Evolutionary conservation across 1,139 yeast species (phyloP).

Genomic region (Diutina mesorugosa): DNA sequence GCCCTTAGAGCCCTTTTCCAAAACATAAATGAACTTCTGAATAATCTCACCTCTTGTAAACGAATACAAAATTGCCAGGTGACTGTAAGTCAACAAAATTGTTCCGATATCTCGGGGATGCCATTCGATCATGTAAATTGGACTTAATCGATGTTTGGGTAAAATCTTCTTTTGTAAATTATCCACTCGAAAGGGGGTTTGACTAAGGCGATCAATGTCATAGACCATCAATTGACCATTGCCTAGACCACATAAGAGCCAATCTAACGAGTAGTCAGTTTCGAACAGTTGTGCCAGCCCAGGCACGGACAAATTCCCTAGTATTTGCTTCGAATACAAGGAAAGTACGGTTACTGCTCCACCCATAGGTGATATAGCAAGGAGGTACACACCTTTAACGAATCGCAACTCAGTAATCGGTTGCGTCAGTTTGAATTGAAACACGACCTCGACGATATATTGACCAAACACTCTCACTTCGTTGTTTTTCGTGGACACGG

Average conservation of each 20-base stretch:
- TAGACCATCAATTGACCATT: slow-evolving; percentile 68
- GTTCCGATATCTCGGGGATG: slow-evolving; percentile 88
- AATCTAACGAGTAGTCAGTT: slow-evolving; percentile 80
- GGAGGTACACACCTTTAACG: slow-evolving; percentile 70
- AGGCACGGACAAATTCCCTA: slow-evolving; percentile 44
- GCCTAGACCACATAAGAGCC: slow-evolving; percentile 68
- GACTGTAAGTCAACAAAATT: slow-evolving; percentile 59
- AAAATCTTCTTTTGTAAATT: slow-evolving; percentile 55
- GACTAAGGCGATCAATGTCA: slow-evolving; percentile 67
- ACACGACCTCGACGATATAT: slow-evolving; percentile 63
- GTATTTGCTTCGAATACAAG: slow-evolving; percentile 44
- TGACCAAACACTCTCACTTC: slow-evolving; percentile 76
- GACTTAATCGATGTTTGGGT: slow-evolving; percentile 37
- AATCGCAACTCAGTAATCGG: slow-evolving; percentile 49
- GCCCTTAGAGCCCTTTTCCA: slow-evolving; percentile 23
- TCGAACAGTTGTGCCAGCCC: slow-evolving; percentile 57
- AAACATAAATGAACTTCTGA: slow-evolving; percentile 41
- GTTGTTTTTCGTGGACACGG: slow-evolving; percentile 61
- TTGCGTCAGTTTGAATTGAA: slow-evolving; percentile 36
- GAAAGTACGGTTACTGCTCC: slow-evolving; percentile 55
- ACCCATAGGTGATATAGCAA: slow-evolving; percentile 38
- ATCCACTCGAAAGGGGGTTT: slow-evolving; percentile 56
- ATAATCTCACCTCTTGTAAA: slow-evolving; percentile 46
- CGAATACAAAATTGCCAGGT: slow-evolving; percentile 59
- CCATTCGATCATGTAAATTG: slow-evolving; percentile 57